Base-by-base conservation (phyloP, 805 yeast species). In the Lachancea lanzarotensis region DNA sequence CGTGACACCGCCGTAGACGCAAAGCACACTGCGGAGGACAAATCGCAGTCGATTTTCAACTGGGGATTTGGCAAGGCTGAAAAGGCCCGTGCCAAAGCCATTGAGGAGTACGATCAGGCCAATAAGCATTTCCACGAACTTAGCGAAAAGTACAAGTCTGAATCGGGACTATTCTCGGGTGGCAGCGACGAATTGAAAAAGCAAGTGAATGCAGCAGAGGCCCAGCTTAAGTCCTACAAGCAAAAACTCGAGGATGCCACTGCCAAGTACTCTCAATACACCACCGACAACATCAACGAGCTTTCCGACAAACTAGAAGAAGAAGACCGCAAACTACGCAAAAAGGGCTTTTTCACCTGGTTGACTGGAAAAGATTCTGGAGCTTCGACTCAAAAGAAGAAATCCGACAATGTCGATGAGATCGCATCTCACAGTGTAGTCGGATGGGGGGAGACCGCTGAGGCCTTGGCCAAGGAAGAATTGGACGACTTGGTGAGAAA, bases 361-460 rank as follows among this genome's bases (percentile, higher is more conserved):
- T 43, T 55, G 43, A 50, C 50, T 7, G 48, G 52, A 12, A 40
- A 48, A 15, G 39, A 53, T 9, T 47, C 49, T 15, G 45, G 45
- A 10, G 46, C 49, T 38, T n/a, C n/a, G n/a, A n/a, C n/a, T n/a
- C n/a, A n/a, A n/a, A n/a, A n/a, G n/a, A 42, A 20, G 40, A 49
- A 18, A 22, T 5, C 40, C 18, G 39, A 35, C 38, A 49, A 42
- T 16, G 45, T 52, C 10, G 64, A 56, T 30, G 65, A 66, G 18
- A 58, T 56, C 16, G 70, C 75, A 2, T 60, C 60, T 40, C 51
- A 57, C 4, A 56, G 71, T 3, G 60, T 72, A 3, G 57, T 55
- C 19, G 78, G 78, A 1, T 73, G 75, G 72, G 75, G 78, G 30
- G 75, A 72, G 40, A 60, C 67, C 38, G 77, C 76, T 3, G 55